These are phyloP conservation scores for Glarea lozoyensis DNA, from an alignment of 495 filamentous ascomycete genomes.

Conservation along the genomic window DNA sequence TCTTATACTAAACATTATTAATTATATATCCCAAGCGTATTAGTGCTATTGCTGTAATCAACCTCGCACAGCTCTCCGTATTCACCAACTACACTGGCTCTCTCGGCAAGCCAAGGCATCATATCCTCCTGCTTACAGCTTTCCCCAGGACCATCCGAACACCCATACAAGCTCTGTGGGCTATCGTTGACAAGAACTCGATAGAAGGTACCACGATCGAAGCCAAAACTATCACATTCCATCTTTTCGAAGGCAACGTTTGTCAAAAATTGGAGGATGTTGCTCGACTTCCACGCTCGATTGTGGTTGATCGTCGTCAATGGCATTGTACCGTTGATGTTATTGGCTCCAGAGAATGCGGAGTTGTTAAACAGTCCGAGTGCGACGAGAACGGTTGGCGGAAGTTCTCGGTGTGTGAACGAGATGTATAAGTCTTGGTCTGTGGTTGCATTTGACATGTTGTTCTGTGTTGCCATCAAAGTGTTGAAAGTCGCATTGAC, in stretches of 20 bases:
- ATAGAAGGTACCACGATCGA: conserved; percentile 8
- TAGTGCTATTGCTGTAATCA: conserved; percentile 18
- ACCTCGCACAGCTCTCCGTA: conserved; percentile 21
- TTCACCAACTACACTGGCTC: conserved; percentile 17
- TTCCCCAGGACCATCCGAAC: conserved; percentile 20
- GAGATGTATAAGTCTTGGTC: conserved; percentile 36
- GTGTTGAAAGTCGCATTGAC: conserved; percentile 32
- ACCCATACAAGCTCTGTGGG: conserved; percentile 20
- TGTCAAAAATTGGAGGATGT: conserved; percentile 32
- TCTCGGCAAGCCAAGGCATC: background rate
- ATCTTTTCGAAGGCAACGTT: conserved; percentile 10
- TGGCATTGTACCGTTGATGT: conserved; percentile 40
- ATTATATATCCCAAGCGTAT: conserved; percentile 7
- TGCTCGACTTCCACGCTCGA: conserved; percentile 36
- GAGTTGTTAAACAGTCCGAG: conserved; percentile 43
- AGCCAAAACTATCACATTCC: conserved; percentile 8
- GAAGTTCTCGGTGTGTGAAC: conserved; percentile 42
- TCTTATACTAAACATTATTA: too few relatives aligned
- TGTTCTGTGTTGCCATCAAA: conserved; percentile 18
- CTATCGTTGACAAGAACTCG: conserved; percentile 23
- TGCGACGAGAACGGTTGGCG: conserved; percentile 36
- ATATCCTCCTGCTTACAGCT: conserved; percentile 16
- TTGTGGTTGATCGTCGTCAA: conserved; percentile 34
- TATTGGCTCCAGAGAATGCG: conserved; percentile 29
- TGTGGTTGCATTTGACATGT: conserved; percentile 11